phyloP scores from a whole-genome alignment of 106 monocot genomes.

The Phalaenopsis aphrodite region DNA sequence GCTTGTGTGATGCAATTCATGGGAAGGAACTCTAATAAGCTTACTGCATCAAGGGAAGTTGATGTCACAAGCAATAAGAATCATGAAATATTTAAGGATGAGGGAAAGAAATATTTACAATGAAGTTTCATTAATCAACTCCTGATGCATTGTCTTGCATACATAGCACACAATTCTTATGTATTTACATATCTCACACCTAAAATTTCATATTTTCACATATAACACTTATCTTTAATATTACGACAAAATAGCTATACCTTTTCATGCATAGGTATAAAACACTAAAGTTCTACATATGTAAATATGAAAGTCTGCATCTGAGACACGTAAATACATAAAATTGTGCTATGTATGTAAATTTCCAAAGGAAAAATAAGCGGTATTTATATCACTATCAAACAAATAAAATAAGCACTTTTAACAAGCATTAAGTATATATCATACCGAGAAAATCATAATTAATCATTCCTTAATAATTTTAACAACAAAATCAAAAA shows the following conservation, averaged over 20 bases:
- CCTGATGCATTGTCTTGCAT: neutral
- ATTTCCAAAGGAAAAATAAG: neutral
- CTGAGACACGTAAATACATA: no score
- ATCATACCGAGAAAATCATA: neutral
- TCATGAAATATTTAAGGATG: neutral
- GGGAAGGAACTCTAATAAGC: slow-evolving; percentile 16
- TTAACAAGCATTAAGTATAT: neutral
- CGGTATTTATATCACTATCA: neutral
- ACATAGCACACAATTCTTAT: no score
- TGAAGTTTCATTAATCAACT: neutral
- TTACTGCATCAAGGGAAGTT: slow-evolving; percentile 27
- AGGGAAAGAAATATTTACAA: slow-evolving; percentile 5
- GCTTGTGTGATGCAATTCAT: slow-evolving; percentile 22
- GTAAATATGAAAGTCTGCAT: no score
- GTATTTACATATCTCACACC: no score
- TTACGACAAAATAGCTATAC: no score
- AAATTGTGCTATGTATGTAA: no score
- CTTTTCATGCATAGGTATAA: no score
- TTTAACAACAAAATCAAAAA: neutral
- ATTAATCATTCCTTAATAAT: neutral
- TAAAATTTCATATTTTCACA: no score
- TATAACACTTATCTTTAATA: no score
- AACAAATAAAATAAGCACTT: neutral
- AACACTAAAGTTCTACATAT: no score
- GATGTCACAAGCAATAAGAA: neutral